Base-by-base conservation (phyloP, 495 filamentous ascomycete species). In the Trichoderma reesei region DNA sequence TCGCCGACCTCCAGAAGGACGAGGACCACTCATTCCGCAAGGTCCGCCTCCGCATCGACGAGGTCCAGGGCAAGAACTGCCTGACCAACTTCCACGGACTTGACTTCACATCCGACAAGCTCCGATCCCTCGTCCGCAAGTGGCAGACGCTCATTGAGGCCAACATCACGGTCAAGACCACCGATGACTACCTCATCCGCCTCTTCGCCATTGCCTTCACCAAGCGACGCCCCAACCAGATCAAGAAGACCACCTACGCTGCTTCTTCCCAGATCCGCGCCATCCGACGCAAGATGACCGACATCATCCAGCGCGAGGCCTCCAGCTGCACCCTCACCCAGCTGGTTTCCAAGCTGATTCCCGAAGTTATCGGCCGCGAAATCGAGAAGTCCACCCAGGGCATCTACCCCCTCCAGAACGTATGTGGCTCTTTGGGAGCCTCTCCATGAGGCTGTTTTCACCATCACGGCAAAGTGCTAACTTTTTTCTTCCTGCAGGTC, bases 171-270 rank as follows among this genome's bases (percentile, higher is more conserved):
- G 91, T 98, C 83, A 97, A 96, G 89, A 97, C 94, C 68, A 98
- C 94, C 75, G 94, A 98, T 74, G 93, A 98, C 76, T 98, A 98
- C 83, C 92, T 98, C 71, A 83, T 98, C 77, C 91, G 94, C 67
- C 87, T 98, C 68, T 98, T 98, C 81, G 90, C 89, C 76, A 98
- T 98, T 72, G 94, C 94, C 68, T 98, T 98, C 85, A 98, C 94
- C 76, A 98, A 97, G 89, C 83, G 90, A 76, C 85, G 94, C 71
- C 91, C 92, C 67, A 98, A 98, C 83, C 94, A 98, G 83, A 91
- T 98, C 83, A 96, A 96, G 89, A 98, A 97, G 88, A 98, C 94
- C 70, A 98, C 95, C 72, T 98, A 98, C 75, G 94, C 94, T 65
- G 85, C 87, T 65, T 89, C 90, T 69, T 96, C 93, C 65, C 94